Conservation (phyloP, 1,284 basidiomycete genomes). For the Sphaerobolus stellatus region DNA sequence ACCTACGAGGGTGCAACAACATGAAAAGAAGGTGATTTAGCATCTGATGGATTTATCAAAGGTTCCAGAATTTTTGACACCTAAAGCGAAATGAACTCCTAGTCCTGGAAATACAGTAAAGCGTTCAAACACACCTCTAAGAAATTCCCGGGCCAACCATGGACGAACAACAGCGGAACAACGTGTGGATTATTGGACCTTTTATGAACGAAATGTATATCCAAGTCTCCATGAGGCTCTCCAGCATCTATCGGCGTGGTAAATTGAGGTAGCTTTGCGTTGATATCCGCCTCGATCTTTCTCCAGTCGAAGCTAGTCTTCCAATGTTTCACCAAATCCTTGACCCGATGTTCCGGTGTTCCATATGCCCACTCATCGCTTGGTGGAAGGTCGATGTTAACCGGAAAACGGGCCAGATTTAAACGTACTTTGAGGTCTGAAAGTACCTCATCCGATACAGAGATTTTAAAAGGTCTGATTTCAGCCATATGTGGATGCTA, state of each 20-base stretch:
- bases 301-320: slow-evolving; percentile 7
- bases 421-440: not conserved
- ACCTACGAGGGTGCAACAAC: slow-evolving; percentile 20
- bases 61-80: not conserved
- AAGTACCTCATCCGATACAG: not conserved
- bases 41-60: not conserved
- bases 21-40: slow-evolving; percentile 18
- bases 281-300: slow-evolving; percentile 2
- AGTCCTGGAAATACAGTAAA: too few relatives aligned
- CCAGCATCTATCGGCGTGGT: slow-evolving; percentile 2
- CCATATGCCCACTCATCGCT: slow-evolving; percentile 8
- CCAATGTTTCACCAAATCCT: slow-evolving; percentile 7
- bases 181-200: not conserved
- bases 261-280: slow-evolving; percentile 8
- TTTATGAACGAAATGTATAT: slow-evolving; percentile 15
- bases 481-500: too few relatives aligned
- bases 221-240: slow-evolving; percentile 2
- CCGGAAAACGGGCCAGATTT: not conserved
- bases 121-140: too few relatives aligned
- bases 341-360: slow-evolving; percentile 1
- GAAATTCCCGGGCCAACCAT: slow-evolving; percentile 10
- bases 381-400: slow-evolving; percentile 4
- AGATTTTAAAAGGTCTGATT: not conserved
- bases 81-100: not conserved
- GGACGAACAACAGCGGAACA: slow-evolving; percentile 11